Evolutionary conservation across 768 basidiomycete species (phyloP), one percentile per base, ranked within the genome.

Genomic region (Pleurotus salmoneostramineus): DNA sequence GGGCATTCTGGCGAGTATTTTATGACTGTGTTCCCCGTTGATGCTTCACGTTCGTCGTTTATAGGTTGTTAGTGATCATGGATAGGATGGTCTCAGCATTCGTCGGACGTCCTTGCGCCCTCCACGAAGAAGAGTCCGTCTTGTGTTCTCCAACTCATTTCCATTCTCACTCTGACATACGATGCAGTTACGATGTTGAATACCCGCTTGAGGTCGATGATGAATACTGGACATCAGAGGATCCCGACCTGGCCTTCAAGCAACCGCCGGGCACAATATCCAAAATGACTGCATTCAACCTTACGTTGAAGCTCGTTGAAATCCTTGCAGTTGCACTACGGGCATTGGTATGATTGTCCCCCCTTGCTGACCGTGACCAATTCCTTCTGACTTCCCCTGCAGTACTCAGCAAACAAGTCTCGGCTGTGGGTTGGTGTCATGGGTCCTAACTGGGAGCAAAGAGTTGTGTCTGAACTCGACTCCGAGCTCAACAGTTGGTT

Each of bases 141-240:
- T 45, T 12, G 32, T 2, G 31, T 51, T 14, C 8, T 15, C 8
- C 56, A 43, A 21, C 50, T 15, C 3, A 4, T 11, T 11, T 27
- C n/a, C 17, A 15, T n/a, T 58, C 56, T 5, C n/a, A 11, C 21
- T 14, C 57, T 50, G n/a, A 46, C 34, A 47, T 52, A 21, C 27
- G 35, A 3, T 11, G 43, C 44, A 87, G 87, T 61, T 83, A 82
- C 58, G 85, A 89, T 56, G 72, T 82, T 14, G 85, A 84, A 17
- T 73, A 78, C 10, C 85, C 87, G 1, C 62, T 81, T 0, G 84
- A 85, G 10, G 82, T 84, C 15, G 87, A 89, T 56, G 88, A 89
- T 63, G 84, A 88, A 50, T 87, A 81, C 58, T 88, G 85, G 85
- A 76, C 76, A 8, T 71, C 66, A 59, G 70, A 63, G 17, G 78